phyloP scores from a whole-genome alignment of 352 stramenopile genomes.

The Globisporangium takayamanum region DNA sequence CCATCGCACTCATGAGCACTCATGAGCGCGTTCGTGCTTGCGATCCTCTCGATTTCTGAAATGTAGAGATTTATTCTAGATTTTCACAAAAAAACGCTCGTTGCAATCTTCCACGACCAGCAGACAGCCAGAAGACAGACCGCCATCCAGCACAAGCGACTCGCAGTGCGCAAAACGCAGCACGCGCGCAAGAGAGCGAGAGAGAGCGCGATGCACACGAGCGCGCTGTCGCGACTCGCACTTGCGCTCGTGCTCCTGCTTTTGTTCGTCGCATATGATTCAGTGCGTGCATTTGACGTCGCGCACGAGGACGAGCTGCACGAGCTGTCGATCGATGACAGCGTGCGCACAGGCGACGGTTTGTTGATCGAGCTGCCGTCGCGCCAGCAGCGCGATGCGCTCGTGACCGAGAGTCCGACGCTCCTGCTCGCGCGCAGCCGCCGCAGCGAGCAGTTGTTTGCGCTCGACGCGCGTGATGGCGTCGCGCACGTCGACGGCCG shows the following conservation, averaged over 20 bases:
- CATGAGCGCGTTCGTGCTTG: background rate
- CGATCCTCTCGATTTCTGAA: background rate
- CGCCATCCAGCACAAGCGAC: no score
- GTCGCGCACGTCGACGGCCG: constrained; percentile 6
- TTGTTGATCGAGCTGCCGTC: constrained; percentile 11
- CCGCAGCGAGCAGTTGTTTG: constrained; percentile 1
- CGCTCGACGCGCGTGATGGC: background rate
- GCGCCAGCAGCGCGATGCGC: constrained; percentile 4
- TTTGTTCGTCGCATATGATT: no score
- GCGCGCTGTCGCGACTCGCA: no score
- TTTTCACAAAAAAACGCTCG: background rate
- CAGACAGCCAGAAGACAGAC: no score
- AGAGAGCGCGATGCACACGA: no score
- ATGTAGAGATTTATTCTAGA: background rate
- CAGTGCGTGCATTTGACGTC: background rate
- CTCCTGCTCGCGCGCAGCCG: constrained; percentile 3
- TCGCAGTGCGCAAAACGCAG: no score
- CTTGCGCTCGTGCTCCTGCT: no score
- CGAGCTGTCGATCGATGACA: background rate
- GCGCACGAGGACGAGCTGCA: background rate
- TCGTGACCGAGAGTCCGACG: constrained; percentile 6
- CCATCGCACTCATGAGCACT: no score
- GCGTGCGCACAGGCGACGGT: background rate
- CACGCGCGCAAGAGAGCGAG: no score
- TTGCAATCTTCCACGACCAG: background rate